Conservation (phyloP, 2,329 filamentous ascomycete genomes). For the Phialophora macrospora region DNA sequence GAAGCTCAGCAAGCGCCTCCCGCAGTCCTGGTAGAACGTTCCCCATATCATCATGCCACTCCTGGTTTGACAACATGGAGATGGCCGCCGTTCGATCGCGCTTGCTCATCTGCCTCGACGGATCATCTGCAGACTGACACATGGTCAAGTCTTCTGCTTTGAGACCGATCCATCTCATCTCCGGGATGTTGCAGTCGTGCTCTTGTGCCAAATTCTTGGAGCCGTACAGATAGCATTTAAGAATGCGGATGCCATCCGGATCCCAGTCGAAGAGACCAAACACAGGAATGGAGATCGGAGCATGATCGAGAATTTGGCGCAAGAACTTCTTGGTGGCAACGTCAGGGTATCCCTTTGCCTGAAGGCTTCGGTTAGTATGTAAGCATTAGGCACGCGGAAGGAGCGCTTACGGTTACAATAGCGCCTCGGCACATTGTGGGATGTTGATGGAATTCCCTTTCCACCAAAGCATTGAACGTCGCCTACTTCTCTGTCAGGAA, state of each 20-base stretch:
- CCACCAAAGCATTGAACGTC: conserved; percentile 62
- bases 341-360: conserved; percentile 71
- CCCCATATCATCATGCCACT: conserved; percentile 57
- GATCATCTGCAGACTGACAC: conserved; percentile 38
- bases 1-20: conserved; percentile 58
- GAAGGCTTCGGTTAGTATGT: conserved; percentile 16
- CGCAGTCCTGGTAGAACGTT: conserved; percentile 43
- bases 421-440: conserved; percentile 54
- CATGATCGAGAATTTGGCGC: conserved; percentile 47
- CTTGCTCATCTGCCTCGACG: conserved; percentile 13
- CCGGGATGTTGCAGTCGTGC: conserved; percentile 54
- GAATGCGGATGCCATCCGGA: conserved; percentile 66
- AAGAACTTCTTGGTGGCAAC: conserved; percentile 62
- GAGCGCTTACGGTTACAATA: conserved; percentile 58
- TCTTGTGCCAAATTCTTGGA: conserved; percentile 62
- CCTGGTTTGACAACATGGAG: conserved; percentile 57
- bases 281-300: conserved; percentile 46
- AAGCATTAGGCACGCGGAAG: background rate
- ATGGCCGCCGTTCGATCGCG: conserved; percentile 40
- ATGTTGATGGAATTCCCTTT: conserved; percentile 53
- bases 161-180: conserved; percentile 65
- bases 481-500: conserved; percentile 50
- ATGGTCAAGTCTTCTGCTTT: conserved; percentile 47
- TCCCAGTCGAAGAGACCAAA: conserved; percentile 65
- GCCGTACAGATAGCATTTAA: conserved; percentile 67